Evolutionary conservation across 1,139 yeast species (phyloP).

Genomic region (Sugiyamaella xylanicola): DNA sequence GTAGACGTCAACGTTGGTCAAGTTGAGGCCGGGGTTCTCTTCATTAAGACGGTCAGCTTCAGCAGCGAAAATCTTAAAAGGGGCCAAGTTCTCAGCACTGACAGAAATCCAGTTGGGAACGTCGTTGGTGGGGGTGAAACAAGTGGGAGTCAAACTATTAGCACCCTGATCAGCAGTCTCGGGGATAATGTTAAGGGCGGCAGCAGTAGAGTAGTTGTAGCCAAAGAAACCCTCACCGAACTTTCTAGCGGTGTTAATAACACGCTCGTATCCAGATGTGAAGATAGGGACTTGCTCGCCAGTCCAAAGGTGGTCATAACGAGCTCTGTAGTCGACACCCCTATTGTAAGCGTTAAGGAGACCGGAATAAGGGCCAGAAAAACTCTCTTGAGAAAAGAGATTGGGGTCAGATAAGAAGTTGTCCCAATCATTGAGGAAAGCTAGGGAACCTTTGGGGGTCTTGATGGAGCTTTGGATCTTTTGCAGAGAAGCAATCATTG

Average conservation of each 20-base stretch:
- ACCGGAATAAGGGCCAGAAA: constrained; percentile 44
- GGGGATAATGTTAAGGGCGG: constrained; percentile 44
- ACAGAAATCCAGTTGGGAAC: constrained; percentile 23
- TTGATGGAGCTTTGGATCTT: constrained; percentile 28
- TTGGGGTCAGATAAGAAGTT: constrained; percentile 39
- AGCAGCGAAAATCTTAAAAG: constrained; percentile 39
- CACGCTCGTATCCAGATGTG: constrained; percentile 46
- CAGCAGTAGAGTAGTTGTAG: constrained; percentile 41
- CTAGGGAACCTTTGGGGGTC: constrained; percentile 41
- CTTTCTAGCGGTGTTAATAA: constrained; percentile 45
- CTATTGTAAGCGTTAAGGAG: constrained; percentile 35
- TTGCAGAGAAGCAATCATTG: constrained; percentile 26
- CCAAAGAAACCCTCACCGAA: constrained; percentile 50
- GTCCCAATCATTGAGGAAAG: constrained; percentile 45
- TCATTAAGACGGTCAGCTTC: constrained; percentile 47
- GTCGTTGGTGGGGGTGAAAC: constrained; percentile 25
- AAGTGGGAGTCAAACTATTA: constrained; percentile 45
- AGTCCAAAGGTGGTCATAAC: constrained; percentile 46
- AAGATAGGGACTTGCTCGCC: constrained; percentile 44
- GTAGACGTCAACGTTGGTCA: constrained; percentile 48
- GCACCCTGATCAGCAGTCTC: constrained; percentile 46
- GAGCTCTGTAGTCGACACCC: constrained; percentile 42
- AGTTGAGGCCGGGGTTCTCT: constrained; percentile 49
- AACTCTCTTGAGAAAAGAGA: constrained; percentile 37
- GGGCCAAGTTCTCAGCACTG: constrained; percentile 23